Evolutionary conservation across 129 eudicot species (phyloP), one percentile per base, ranked within the genome.

Genomic region (Pseudognaphalium luteoalbum): DNA sequence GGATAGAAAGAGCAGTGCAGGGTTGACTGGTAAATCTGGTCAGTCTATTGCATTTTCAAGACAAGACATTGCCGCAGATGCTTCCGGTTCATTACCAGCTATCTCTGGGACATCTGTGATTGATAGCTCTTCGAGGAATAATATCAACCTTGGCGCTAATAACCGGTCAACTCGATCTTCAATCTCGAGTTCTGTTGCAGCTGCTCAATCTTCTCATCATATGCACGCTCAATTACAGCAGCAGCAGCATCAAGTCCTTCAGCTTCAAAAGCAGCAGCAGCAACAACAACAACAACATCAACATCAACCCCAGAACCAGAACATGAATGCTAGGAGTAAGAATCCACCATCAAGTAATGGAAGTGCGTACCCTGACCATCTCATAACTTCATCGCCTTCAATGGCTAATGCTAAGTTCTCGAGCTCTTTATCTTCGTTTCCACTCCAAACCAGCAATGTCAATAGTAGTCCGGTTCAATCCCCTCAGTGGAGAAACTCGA

Each of bases 11-110:
- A 81, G 67, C 16, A 80, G 75, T 58, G 7, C 70, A 1, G 78
- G 81, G 69, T 35, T 78, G 63, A 58, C 89, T 0, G 83, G 78
- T n/a, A 90, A 85, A 11, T 68, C 69, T 9, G 91, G 96, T 15
- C 98, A 89, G 76, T 90, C 98, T 22, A 88, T 90, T 78, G 97
- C 93, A n/a, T 94, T 94, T 71, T 77, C 96, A 4, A 82, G 98
- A 66, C 77, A 92, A 42, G 98, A 93, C 5, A 61, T 84, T 50
- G 63, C 81, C 7, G n/a, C 82, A 1, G 97, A 86, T 69, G 88
- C 70, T 6, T 76, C 91, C 64, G 87, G 57, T 30, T 37, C 62
- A 47, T 63, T 81, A 29, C 34, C 73, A 0, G 30, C 83, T 11
- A 81, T 84, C 84, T 88, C 68, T 84, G 83, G 88, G 17, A 79